Conservation (phyloP, 1,284 basidiomycete genomes). For the Anthracocystis setariae region DNA sequence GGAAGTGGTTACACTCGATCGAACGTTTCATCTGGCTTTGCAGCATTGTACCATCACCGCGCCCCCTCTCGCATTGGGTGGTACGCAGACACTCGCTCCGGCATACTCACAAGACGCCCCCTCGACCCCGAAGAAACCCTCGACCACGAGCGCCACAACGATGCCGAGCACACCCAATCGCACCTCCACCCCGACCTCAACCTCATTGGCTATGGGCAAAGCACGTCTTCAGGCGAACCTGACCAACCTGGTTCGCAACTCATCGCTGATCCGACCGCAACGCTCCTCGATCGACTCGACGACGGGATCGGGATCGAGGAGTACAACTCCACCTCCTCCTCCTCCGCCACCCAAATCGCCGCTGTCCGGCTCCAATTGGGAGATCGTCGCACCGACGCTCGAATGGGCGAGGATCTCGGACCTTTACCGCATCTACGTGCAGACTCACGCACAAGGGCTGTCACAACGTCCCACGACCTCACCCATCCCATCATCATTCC, state of each 20-base stretch:
- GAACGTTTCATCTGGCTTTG: conserved; percentile 10
- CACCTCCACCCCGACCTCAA: conserved; percentile 11
- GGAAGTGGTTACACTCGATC: not conserved
- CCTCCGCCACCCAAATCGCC: conserved; percentile 13
- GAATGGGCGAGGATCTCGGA: not conserved
- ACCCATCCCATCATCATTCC: not conserved
- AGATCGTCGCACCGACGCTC: too few relatives aligned
- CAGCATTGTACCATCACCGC: conserved; percentile 23
- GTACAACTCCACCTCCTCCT: conserved; percentile 1
- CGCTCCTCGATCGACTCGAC: too few relatives aligned
- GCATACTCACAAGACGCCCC: too few relatives aligned
- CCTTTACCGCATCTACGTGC: conserved; percentile 1
- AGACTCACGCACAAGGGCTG: conserved; percentile 25
- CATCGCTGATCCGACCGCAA: conserved; percentile 3
- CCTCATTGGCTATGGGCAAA: conserved; percentile 5
- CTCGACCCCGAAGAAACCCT: too few relatives aligned
- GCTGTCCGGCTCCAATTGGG: not conserved
- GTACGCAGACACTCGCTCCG: too few relatives aligned
- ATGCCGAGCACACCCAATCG: conserved; percentile 6
- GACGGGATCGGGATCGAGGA: not conserved
- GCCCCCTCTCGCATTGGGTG: too few relatives aligned
- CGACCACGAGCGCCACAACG: conserved; percentile 4
- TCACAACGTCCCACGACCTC: not conserved
- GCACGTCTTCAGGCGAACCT: conserved; percentile 29
- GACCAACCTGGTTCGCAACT: conserved; percentile 15